Evolutionary conservation across 2,329 filamentous ascomycete species (phyloP).

Genomic region (Graphium sp.): DNA sequence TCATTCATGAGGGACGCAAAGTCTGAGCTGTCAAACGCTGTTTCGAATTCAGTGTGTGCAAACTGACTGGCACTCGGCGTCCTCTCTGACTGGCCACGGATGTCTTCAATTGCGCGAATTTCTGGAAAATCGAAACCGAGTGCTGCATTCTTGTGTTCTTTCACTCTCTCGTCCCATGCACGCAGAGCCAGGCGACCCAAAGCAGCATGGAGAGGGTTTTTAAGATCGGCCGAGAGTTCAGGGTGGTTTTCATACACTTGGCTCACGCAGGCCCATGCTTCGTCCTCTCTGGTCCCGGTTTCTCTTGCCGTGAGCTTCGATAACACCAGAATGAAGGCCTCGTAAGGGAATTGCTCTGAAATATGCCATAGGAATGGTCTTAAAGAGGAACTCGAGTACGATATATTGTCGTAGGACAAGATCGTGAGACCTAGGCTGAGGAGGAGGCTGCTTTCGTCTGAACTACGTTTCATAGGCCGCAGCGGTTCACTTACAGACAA

Average conservation of each 20-base stretch:
- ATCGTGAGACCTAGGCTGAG: constrained; percentile 1
- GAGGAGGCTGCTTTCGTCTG: neutral
- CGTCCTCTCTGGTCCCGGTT: neutral
- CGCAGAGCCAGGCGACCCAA: constrained; percentile 1
- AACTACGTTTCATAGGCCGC: too few relatives aligned
- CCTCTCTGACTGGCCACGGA: too few relatives aligned
- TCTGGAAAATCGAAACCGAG: too few relatives aligned
- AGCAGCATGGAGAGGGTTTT: neutral
- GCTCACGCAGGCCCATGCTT: constrained; percentile 1
- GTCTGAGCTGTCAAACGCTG: too few relatives aligned
- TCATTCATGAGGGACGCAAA: too few relatives aligned
- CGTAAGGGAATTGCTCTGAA: constrained; percentile 2
- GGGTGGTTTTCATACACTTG: constrained; percentile 2
- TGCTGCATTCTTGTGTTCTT: too few relatives aligned
- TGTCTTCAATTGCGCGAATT: too few relatives aligned
- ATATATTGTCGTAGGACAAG: neutral
- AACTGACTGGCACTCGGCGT: too few relatives aligned
- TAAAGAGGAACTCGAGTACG: neutral
- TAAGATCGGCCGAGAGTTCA: neutral
- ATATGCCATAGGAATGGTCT: constrained; percentile 3
- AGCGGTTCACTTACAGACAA: too few relatives aligned
- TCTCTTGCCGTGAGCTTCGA: neutral
- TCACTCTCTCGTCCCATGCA: constrained; percentile 2
- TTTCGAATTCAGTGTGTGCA: too few relatives aligned
- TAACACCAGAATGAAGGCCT: constrained; percentile 1